These are phyloP conservation scores for Penicillium sp. DNA, from an alignment of 2,329 filamentous ascomycete genomes.

Conservation along the genomic window DNA sequence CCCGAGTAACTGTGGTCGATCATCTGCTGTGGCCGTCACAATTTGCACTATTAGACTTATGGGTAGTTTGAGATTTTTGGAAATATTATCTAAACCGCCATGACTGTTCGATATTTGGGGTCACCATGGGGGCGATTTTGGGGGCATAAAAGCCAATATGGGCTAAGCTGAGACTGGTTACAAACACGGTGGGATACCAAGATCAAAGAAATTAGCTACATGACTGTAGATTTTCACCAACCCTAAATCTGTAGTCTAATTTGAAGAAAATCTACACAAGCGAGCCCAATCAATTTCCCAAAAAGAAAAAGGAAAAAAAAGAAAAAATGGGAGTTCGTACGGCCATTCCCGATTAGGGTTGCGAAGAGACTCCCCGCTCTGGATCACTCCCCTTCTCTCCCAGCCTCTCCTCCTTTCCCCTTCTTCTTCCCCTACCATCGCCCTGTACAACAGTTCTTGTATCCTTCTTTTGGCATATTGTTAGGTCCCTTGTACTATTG, in stretches of 20 bases:
- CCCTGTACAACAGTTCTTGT: conserved; percentile 25
- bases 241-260: neutral
- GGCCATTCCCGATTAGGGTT: conserved; percentile 23
- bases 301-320: neutral
- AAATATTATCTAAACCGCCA: neutral
- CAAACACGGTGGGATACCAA: neutral
- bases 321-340: conserved; percentile 12
- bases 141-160: neutral
- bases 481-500: conserved; percentile 14
- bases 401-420: conserved; percentile 23
- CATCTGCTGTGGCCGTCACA: conserved; percentile 15
- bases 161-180: neutral
- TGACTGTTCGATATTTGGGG: neutral
- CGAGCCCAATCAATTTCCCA: neutral
- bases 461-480: conserved; percentile 20
- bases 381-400: conserved; percentile 15
- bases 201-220: neutral
- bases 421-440: conserved; percentile 18
- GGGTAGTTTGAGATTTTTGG: neutral
- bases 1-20: conserved; percentile 18
- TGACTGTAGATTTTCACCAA: neutral
- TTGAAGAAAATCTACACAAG: neutral
- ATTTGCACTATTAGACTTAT: neutral
- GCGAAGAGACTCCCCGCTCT: conserved; percentile 18
- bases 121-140: neutral